Evolutionary conservation across 495 filamentous ascomycete species (phyloP).

Genomic region (Letharia lupina): DNA sequence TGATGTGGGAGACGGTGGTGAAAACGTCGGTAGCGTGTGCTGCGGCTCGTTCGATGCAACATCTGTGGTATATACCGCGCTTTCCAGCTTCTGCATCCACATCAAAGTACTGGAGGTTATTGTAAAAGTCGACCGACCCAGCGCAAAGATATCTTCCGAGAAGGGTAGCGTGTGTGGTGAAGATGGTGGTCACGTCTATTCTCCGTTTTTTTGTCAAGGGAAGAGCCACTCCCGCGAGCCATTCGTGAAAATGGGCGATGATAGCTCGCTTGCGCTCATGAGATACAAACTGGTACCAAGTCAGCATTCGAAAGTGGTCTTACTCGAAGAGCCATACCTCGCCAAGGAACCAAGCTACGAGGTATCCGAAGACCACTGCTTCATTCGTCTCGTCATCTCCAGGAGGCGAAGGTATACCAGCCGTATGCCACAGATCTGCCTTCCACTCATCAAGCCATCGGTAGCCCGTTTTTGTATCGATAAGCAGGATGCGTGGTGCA

Average conservation of each 20-base stretch:
- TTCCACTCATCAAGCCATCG: conserved; percentile 94
- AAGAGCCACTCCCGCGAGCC: conserved; percentile 93
- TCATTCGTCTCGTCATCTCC: conserved; percentile 95
- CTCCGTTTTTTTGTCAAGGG: conserved; percentile 85
- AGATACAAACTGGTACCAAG: conserved; percentile 64
- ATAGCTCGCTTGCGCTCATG: conserved; percentile 86
- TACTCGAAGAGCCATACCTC: conserved; percentile 53
- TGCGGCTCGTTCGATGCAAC: conserved; percentile 93
- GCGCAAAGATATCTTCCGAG: conserved; percentile 94
- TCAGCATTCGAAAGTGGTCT: conserved; percentile 5
- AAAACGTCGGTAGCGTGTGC: conserved; percentile 92
- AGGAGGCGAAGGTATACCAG: conserved; percentile 85
- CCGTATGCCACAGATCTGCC: conserved; percentile 82
- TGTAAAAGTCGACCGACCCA: conserved; percentile 97
- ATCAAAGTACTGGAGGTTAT: conserved; percentile 95
- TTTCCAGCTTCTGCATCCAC: conserved; percentile 95
- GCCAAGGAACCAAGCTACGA: conserved; percentile 96
- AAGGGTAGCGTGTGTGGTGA: conserved; percentile 94
- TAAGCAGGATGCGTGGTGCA: conserved; percentile 84
- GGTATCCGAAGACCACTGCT: conserved; percentile 92
- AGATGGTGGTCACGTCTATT: conserved; percentile 97
- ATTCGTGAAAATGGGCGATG: conserved; percentile 97
- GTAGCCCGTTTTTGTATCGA: conserved; percentile 91
- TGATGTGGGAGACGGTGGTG: conserved; percentile 97
- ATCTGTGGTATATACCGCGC: conserved; percentile 96